Base-by-base conservation (phyloP, 2,329 filamentous ascomycete genomes). In the Orbilia brochopaga region DNA sequence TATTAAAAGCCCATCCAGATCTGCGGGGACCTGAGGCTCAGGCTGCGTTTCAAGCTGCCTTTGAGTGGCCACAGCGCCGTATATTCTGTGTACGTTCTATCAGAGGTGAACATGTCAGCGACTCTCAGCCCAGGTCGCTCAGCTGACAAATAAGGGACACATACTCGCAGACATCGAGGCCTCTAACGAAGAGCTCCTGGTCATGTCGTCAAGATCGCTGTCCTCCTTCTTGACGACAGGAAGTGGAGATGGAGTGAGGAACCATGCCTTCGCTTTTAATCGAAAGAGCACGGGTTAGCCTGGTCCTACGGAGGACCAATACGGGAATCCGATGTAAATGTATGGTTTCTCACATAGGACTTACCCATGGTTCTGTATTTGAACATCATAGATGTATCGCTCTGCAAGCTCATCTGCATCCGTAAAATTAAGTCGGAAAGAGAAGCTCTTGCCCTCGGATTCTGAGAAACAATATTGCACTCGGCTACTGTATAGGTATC, bases 221-320 rank as follows among this genome's bases (percentile, higher is more conserved):
- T 32, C 11, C 35, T 50, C 51, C 8, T 32, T 32, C 27, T n/a
- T n/a, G n/a, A 30, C 35, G n/a, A 19, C 19, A 46, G n/a, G 40
- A 2, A 32, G 37, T 1, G 52, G 58, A 10, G 65, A 69, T 17
- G 65, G 65, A 2, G 65, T 57, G 65, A 19, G 57, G 42, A 10
- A 69, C 48, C 11, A 69, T 19, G 2, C 58, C 65, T 62, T 69
- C 65, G 11, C 52, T 62, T 21, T 69, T 69, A n/a, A 11, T 48
- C 1, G 15, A 6, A 2, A 24, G 15, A 53, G 37, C 11, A 5
- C 44, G 8, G 19, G 51, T 53, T 19, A 51, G 19, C 15, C 19
- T 17, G 6, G 11, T 23, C 19, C 7, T n/a, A n/a, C 57, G 65
- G 46, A 69, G 62, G n/a, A 53, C 35, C n/a, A n/a, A n/a, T n/a